Conservation (phyloP, 148 eudicot genomes). For the Fagopyrum tataricum region DNA sequence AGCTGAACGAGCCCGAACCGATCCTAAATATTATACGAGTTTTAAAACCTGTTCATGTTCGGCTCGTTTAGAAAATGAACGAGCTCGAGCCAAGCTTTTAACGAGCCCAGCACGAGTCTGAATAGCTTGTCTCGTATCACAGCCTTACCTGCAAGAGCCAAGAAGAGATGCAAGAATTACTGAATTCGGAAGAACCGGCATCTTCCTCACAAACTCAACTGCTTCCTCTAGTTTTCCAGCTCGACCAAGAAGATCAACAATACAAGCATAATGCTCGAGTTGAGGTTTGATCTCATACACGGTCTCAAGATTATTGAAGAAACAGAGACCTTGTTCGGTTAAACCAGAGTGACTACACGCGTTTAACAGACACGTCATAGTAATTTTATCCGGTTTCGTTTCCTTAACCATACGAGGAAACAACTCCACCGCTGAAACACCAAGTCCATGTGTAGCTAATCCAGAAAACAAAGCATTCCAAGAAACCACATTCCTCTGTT, state of each 20-base stretch:
- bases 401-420: conserved; percentile 29
- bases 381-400: conserved; percentile 28
- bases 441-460: conserved; percentile 34
- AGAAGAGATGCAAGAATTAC: conserved; percentile 32
- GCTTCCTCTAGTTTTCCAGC: conserved; percentile 32
- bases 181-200: conserved; percentile 32
- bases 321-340: conserved; percentile 24
- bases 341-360: conserved; percentile 41
- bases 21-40: too few relatives aligned
- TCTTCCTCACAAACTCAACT: conserved; percentile 21
- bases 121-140: too few relatives aligned
- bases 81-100: too few relatives aligned
- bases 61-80: too few relatives aligned
- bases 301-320: conserved; percentile 20
- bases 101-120: too few relatives aligned
- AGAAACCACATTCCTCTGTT: conserved; percentile 26
- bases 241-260: conserved; percentile 36
- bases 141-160: conserved; percentile 30
- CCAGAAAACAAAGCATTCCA: conserved; percentile 44
- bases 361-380: conserved; percentile 28
- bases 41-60: too few relatives aligned
- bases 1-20: too few relatives aligned
- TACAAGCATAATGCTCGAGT: conserved; percentile 35
- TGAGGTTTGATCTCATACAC: conserved; percentile 25
- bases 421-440: conserved; percentile 17